These are phyloP conservation scores for Candida coquimbonensis DNA, from an alignment of 805 yeast species.

Conservation along the genomic window DNA sequence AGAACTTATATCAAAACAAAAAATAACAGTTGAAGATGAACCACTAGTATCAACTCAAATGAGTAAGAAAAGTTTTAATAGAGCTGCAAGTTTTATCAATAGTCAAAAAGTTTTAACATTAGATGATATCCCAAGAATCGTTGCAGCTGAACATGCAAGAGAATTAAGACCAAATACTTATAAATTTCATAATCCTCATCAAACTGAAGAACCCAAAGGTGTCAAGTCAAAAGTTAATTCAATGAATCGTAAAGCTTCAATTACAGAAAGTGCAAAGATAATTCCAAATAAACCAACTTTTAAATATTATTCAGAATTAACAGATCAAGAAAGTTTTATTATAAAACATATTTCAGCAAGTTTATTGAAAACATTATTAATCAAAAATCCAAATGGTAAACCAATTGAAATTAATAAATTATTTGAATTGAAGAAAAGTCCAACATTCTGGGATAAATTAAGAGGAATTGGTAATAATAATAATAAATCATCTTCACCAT, in stretches of 20 bases:
- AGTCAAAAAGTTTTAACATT: conserved; percentile 82
- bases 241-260: conserved; percentile 11
- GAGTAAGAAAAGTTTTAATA: conserved; percentile 41
- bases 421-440: conserved; percentile 27
- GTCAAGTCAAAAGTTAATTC: conserved; percentile 18
- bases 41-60: conserved; percentile 45
- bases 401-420: conserved; percentile 26
- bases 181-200: conserved; percentile 55
- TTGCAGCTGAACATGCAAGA: conserved; percentile 93
- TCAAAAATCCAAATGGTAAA: conserved; percentile 30
- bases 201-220: conserved; percentile 17
- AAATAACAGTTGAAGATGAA: conserved; percentile 26
- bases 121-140: conserved; percentile 95
- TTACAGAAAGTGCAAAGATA: conserved; percentile 2
- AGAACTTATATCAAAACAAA: conserved; percentile 18
- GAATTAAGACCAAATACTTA: conserved; percentile 91
- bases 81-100: conserved; percentile 65
- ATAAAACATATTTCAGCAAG: conserved; percentile 54
- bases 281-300: conserved; percentile 11
- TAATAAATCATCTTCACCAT: conserved; percentile 5
- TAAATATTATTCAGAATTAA: conserved; percentile 59
- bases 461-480: conserved; percentile 22
- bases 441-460: conserved; percentile 40
- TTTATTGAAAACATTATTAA: conserved; percentile 31
- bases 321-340: conserved; percentile 48